Evolutionary conservation across 2,329 filamentous ascomycete genomes (phyloP), one percentile per base, ranked within the genome.

Genomic region (Fusarium neocosmosporiellum): DNA sequence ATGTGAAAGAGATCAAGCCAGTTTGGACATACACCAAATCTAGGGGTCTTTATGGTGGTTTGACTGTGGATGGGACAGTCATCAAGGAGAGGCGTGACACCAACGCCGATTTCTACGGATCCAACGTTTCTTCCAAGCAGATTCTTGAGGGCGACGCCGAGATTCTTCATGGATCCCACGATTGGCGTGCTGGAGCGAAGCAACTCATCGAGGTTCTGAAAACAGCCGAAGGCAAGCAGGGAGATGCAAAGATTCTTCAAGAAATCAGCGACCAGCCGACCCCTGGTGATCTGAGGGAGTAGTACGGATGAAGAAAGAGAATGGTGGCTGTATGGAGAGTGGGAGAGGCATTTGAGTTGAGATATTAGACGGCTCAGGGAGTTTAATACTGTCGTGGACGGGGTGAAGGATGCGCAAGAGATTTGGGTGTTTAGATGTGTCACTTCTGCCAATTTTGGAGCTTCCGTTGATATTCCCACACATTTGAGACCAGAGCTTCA

Each of bases 21-120:
- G 86, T 94, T 6, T 94, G 90, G 69, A 66, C 59, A 14, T 71
- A 71, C 31, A 69, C 63, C 5, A 69, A 69, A 33, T 85, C 92
- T 88, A 86, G 91, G 57, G 92, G 92, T 5, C 88, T 94, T 67
- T 94, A 94, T 13, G 66, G 62, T 5, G 91, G 92, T 4, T 87
- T 93, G 0, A 91, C 93, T 70, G 85, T 93, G n/a, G 92, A 94
- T 74, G 92, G 92, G 22, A 93, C 92, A 0, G 86, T 94, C n/a
- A 86, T 94, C 62, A 91, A 94, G 59, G 92, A 93, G 78, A 86
- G 92, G 37, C 88, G 86, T 1, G 92, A 94, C 75, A 92, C 93
- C 77, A 94, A 94, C 75, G 91, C 91, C 75, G 86, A 88, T 14
- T 94, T 94, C 76, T 94, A 93, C 77, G 88, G 89, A 16, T 85